A percentile compares a stretch with the other conserved stretches of the same genome.
These are phyloP conservation scores for Ceriops decandra DNA, from an alignment of 345 rosid genomes.

Conservation along the genomic window DNA sequence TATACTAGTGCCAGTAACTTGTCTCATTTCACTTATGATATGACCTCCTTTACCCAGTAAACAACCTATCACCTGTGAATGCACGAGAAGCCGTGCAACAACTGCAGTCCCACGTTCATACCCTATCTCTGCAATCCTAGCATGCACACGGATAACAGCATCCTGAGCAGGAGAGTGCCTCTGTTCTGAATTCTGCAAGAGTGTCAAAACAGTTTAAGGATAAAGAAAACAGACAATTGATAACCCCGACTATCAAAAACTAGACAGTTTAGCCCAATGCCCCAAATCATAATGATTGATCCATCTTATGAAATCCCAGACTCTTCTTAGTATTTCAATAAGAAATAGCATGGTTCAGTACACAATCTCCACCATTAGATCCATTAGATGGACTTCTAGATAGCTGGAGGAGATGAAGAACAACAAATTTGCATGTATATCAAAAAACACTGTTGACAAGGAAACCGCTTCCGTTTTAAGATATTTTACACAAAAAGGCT, in stretches of 20 bases:
- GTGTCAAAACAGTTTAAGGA: not conserved
- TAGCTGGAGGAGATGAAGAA: no score
- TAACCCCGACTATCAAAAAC: not conserved
- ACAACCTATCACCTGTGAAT: constrained; percentile 57
- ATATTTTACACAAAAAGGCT: not conserved
- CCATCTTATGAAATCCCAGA: no score
- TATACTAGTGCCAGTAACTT: constrained; percentile 68
- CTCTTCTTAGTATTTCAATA: no score
- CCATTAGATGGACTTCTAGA: no score
- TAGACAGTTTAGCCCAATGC: not conserved
- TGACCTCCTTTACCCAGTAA: constrained; percentile 72
- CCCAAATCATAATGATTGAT: not conserved
- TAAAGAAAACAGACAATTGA: constrained; percentile 4
- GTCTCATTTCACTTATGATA: constrained; percentile 62
- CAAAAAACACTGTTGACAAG: not conserved
- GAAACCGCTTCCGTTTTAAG: not conserved
- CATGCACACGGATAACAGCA: constrained; percentile 67
- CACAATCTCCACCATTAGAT: no score
- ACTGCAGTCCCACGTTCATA: constrained; percentile 63
- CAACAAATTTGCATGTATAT: no score
- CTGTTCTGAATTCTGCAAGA: constrained; percentile 58
- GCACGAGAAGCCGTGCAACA: constrained; percentile 70
- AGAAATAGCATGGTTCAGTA: no score
- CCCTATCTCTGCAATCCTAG: constrained; percentile 67
- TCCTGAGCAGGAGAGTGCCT: constrained; percentile 70